Evolutionary conservation across 164 flowering plant species (phyloP).

Genomic region (Protea cynaroides): DNA sequence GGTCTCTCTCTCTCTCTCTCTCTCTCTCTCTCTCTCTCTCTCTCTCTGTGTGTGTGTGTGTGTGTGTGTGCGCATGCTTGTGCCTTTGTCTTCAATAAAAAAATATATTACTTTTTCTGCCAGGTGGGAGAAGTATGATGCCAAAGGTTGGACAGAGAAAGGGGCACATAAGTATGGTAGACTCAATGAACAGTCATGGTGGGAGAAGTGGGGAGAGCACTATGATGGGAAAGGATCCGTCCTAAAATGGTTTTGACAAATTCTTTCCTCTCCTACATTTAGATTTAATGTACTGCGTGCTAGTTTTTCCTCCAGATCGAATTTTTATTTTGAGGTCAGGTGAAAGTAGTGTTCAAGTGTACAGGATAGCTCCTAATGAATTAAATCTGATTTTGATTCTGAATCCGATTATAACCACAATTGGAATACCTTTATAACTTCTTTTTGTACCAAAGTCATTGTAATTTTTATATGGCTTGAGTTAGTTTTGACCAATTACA

Average conservation of each 20-base stretch:
- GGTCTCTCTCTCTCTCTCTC: too few species aligned
- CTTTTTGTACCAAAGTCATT: too few species aligned
- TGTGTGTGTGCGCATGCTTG: too few species aligned
- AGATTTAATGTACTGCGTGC: not conserved
- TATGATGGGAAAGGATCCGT: slow-evolving; percentile 97
- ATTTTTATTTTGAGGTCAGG: not conserved
- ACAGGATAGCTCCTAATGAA: not conserved
- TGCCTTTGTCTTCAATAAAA: too few species aligned
- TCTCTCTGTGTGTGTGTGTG: too few species aligned
- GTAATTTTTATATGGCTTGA: too few species aligned
- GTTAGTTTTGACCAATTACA: too few species aligned
- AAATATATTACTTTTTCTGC: not conserved
- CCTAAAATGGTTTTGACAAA: slow-evolving; percentile 64
- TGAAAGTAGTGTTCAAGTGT: not conserved
- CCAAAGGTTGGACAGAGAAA: slow-evolving; percentile 97
- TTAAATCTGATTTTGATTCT: too few species aligned
- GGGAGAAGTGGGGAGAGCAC: slow-evolving; percentile 99
- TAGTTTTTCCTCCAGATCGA: not conserved
- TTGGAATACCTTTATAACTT: too few species aligned
- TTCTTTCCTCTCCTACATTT: slow-evolving; percentile 2
- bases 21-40: too few species aligned
- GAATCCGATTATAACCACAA: too few species aligned
- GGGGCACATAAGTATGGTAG: slow-evolving; percentile 96
- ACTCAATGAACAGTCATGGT: slow-evolving; percentile 97
- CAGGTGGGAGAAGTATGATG: slow-evolving; percentile 99